phyloP scores from a whole-genome alignment of 306 rosid species.

The Mimosa bimucronata region DNA sequence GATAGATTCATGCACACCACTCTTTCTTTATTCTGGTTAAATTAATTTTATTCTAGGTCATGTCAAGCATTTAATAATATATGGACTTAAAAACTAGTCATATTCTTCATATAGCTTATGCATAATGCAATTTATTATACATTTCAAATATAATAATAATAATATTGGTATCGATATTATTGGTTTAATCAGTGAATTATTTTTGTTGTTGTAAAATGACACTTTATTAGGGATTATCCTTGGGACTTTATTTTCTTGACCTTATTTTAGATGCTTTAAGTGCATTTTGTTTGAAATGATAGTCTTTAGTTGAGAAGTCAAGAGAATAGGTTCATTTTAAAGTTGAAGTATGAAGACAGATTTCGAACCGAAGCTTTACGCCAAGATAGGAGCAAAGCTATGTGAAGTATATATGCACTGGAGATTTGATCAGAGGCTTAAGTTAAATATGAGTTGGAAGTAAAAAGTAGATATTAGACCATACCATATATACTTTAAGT shows the following conservation, averaged over 20 bases:
- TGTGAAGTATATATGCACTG: neutral
- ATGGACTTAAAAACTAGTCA: neutral
- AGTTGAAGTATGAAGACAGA: neutral
- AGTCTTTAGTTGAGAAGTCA: neutral
- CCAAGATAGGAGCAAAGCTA: neutral
- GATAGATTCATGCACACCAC: neutral
- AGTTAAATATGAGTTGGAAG: neutral
- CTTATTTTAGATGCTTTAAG: neutral
- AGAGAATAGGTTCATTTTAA: neutral
- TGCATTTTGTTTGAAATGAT: neutral
- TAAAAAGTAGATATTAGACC: neutral
- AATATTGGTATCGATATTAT: neutral
- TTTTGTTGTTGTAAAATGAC: neutral
- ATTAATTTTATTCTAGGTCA: neutral
- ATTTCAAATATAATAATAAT: neutral
- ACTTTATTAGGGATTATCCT: neutral
- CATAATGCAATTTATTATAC: neutral
- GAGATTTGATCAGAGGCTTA: neutral
- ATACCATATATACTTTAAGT: neutral
- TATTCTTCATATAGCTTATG: neutral
- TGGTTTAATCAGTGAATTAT: neutral
- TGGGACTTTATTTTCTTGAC: neutral
- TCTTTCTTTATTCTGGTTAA: neutral
- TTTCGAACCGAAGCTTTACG: neutral
- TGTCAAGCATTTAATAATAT: neutral